A percentile compares a stretch with the other conserved stretches of the same genome.
Conservation (phyloP, 345 rosid species). For the Crucihimalaya himalaica region DNA sequence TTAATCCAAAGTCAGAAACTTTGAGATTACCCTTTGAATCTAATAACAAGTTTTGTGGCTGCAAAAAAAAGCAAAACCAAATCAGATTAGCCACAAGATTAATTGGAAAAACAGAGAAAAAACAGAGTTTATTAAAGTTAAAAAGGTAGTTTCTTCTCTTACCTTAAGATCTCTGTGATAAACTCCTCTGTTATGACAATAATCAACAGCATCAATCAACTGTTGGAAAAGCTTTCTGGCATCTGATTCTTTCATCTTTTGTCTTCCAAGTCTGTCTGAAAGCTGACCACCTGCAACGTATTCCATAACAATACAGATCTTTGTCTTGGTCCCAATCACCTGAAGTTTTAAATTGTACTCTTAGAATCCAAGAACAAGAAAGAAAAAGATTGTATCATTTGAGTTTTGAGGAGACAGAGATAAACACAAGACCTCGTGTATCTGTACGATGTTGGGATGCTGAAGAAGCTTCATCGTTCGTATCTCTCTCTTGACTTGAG, state of each 20-base stretch:
- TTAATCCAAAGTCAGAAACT: conserved; percentile 86
- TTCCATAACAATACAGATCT: conserved; percentile 89
- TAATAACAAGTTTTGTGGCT: conserved; percentile 91
- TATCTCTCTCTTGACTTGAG: conserved; percentile 85
- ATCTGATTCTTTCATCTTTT: conserved; percentile 62
- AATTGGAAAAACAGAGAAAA: background rate
- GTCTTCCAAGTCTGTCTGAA: conserved; percentile 77
- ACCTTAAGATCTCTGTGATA: conserved; percentile 93
- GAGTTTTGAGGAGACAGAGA: conserved; percentile 1
- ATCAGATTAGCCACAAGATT: conserved; percentile 1
- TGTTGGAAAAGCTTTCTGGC: conserved; percentile 86
- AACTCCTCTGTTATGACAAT: conserved; percentile 85
- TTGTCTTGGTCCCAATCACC: conserved; percentile 89
- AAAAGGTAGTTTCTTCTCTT: background rate
- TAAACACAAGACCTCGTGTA: conserved; percentile 66
- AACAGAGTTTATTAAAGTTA: background rate
- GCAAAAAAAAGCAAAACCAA: conserved; percentile 28
- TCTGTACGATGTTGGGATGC: conserved; percentile 77
- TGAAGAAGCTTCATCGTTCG: conserved; percentile 83
- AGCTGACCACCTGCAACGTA: conserved; percentile 81
- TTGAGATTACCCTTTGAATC: conserved; percentile 72
- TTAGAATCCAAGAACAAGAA: conserved; percentile 13
- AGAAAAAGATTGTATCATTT: background rate
- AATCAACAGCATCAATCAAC: conserved; percentile 79
- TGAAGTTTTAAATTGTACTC: conserved; percentile 24